Evolutionary conservation across 306 rosid species (phyloP), one percentile per base, ranked within the genome.

Genomic region (Oemleria cerasiformis): DNA sequence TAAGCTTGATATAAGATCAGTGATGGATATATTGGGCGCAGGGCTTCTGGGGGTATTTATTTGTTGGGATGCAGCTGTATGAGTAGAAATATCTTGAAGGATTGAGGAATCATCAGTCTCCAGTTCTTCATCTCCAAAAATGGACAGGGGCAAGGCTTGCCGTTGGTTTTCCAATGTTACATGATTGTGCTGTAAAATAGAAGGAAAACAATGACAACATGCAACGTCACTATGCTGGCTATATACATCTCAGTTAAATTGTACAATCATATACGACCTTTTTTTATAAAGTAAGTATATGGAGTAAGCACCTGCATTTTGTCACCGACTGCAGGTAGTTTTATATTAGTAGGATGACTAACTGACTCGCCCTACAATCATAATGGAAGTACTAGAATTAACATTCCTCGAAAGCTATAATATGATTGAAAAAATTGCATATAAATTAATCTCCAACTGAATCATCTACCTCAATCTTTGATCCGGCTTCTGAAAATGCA

Each of bases 1-100:
- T 65, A 93, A 89, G 78, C 78, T 88, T 86, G 90, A 91, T 80
- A 92, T 76, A 20, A 92, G 49, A 78, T 91, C 98, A 51, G 83
- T 78, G 75, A 91, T 81, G 71, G 97, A 82, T 68, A 83, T 6
- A 73, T 73, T 86, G 80, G 91, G 73, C 75, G 49, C 66, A 65
- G 76, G 79, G 74, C 68, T 77, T 67, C 71, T 83, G 63, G 42
- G 11, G 70, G 65, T 48, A 77, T 68, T 77, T 72, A 47, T 77
- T 65, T 75, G 68, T 55, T 81, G 50, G 56, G 87, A 61, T 78
- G 64, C 55, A 21, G 83, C 74, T 56, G 64, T 68, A 74, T 13
- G 65, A 71, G 73, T 40, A 70, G 88, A 79, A 73, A 77, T 64
- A 71, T 84, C 82, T 84, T 79, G 83, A 70, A 78, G 74, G 41